Base-by-base conservation (phyloP, 768 basidiomycete genomes). In the Macrolepiota fuliginosa region DNA sequence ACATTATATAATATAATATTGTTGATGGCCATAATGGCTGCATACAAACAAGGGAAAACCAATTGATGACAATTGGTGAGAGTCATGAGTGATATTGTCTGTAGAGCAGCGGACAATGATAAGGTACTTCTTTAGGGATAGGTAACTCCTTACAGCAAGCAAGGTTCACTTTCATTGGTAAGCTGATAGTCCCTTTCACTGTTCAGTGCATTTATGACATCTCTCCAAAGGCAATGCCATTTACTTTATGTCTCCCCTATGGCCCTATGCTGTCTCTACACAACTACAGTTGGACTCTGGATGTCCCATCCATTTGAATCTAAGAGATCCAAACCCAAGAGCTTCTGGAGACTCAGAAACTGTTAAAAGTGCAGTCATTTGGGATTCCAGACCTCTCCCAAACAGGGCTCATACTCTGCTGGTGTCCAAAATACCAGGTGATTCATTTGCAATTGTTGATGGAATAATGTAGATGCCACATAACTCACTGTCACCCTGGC, bases 261-360 rank as follows among this genome's bases (percentile, higher is more conserved):
- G 78, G 79, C 78, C 78, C 15, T 78, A 76, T 67, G 55, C 55
- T 13, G 79, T 81, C 54, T 76, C 68, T 56, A 78, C 79, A 0
- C 72, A 74, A 6, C 51, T 82, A 4, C 72, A 73, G 6, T 65
- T 82, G 32, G 81, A 81, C 61, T 69, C 66, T 4, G 72, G 71
- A 22, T 64, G 71, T 11, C 25, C 50, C 2, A 62, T 70, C 1
- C 67, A 76, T 52, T 64, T 81, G 51, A 75, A 80, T 65, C 70
- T 81, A 9, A 24, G 24, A 4, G 60, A 61, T 39, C 52, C 53
- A 29, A 55, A 61, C 27, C 17, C 9, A 35, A 37, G n/a, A n/a
- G n/a, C n/a, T 6, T 40, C 70, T 74, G 17, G 74, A 74, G 75
- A 76, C 13, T 65, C 72, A 15, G 79, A 79, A 63, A 78, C 77